phyloP scores from a whole-genome alignment of 208 protist species.

The Leishmania mexicana region DNA sequence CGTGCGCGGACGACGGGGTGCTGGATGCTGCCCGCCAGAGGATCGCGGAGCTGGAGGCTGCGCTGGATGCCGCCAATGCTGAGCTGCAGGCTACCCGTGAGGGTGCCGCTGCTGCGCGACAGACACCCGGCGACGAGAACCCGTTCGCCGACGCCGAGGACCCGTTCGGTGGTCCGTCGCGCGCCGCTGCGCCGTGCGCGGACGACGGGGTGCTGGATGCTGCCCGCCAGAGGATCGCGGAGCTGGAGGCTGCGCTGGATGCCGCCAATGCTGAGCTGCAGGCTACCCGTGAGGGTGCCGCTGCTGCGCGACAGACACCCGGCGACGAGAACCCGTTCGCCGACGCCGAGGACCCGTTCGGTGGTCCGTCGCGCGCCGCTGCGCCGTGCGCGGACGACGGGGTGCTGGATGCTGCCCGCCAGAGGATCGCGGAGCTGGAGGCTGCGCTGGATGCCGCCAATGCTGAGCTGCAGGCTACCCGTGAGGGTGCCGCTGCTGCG shows the following conservation, averaged over 20 bases:
- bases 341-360: constrained; percentile 16
- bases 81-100: not conserved
- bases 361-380: not conserved
- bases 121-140: not conserved
- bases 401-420: constrained; percentile 18
- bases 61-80: constrained; percentile 8
- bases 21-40: constrained; percentile 17
- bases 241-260: constrained; percentile 19
- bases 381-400: constrained; percentile 1
- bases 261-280: constrained; percentile 1
- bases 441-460: constrained; percentile 15
- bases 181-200: not conserved
- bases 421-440: constrained; percentile 16
- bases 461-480: not conserved
- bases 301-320: not conserved
- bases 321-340: constrained; percentile 22
- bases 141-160: constrained; percentile 27
- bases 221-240: constrained; percentile 18
- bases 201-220: constrained; percentile 13
- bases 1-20: constrained; percentile 1
- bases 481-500: not conserved
- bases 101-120: not conserved
- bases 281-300: constrained; percentile 9
- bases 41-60: constrained; percentile 24
- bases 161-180: constrained; percentile 2